phyloP scores from a whole-genome alignment of 306 rosid genomes.

The Canavalia gladiata region DNA sequence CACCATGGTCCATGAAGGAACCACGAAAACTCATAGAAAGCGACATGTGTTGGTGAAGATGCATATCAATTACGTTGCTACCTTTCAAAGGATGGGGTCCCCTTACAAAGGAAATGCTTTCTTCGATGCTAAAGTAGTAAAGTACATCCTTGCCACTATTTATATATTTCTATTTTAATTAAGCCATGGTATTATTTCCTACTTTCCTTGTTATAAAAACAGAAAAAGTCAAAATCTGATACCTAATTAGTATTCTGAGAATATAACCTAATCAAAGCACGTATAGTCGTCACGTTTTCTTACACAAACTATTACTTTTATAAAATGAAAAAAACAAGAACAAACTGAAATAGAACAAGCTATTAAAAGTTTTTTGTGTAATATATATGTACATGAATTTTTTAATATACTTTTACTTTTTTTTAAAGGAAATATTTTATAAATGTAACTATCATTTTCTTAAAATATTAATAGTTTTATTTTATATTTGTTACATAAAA shows the following conservation, averaged over 20 bases:
- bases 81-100: slow-evolving; percentile 39
- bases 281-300: neutral
- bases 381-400: too few species aligned
- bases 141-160: slow-evolving; percentile 35
- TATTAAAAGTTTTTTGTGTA: neutral
- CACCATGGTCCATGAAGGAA: slow-evolving; percentile 52
- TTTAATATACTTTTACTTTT: too few species aligned
- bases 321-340: neutral
- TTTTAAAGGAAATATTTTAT: too few species aligned
- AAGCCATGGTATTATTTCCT: neutral
- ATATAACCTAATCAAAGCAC: slow-evolving; percentile 27
- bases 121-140: slow-evolving; percentile 41
- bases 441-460: too few species aligned
- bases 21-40: slow-evolving; percentile 64
- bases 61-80: slow-evolving; percentile 35
- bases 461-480: too few species aligned
- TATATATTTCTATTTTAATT: neutral
- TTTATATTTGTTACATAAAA: too few species aligned
- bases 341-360: neutral
- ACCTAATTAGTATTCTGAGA: slow-evolving; percentile 18
- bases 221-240: slow-evolving; percentile 3
- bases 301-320: neutral
- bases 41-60: slow-evolving; percentile 48
- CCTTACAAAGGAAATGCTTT: slow-evolving; percentile 39
- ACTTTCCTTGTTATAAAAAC: neutral